These are phyloP conservation scores for Phytophthora pisi DNA, from an alignment of 352 stramenopile genomes.

Conservation along the genomic window DNA sequence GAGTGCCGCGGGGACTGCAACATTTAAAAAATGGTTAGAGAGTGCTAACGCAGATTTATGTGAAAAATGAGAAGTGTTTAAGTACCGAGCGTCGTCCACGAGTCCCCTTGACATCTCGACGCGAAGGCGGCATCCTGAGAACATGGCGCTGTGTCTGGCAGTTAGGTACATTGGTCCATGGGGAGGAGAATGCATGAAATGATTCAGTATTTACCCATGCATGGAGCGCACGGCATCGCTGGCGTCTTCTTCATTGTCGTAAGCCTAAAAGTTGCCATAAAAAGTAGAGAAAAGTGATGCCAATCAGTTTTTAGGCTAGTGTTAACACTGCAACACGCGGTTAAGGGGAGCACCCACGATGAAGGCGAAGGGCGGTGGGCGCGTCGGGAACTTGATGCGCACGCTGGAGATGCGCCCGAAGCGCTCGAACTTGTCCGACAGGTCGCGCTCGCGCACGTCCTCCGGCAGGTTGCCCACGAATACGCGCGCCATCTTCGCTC, in stretches of 20 bases:
- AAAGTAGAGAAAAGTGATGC: constrained; percentile 1
- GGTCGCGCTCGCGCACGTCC: constrained; percentile 57
- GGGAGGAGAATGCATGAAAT: not conserved
- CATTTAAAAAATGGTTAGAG: constrained; percentile 3
- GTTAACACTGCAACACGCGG: not conserved
- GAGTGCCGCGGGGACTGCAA: constrained; percentile 47
- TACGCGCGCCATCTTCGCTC: constrained; percentile 41
- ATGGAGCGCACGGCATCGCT: constrained; percentile 62
- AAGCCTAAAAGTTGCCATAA: constrained; percentile 44
- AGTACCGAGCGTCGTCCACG: constrained; percentile 24
- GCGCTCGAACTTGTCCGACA: constrained; percentile 60
- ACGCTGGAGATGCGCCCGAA: constrained; percentile 53
- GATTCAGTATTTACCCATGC: constrained; percentile 45
- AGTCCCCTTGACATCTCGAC: constrained; percentile 58
- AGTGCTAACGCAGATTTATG: constrained; percentile 1
- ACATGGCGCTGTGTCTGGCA: constrained; percentile 18
- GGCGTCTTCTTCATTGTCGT: constrained; percentile 59
- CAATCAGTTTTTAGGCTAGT: not conserved
- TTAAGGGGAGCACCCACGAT: constrained; percentile 44
- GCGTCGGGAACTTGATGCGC: constrained; percentile 60
- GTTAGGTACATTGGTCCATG: not conserved
- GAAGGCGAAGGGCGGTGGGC: constrained; percentile 57
- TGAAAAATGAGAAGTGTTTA: not conserved
- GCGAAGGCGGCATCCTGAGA: constrained; percentile 46
- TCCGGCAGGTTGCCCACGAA: constrained; percentile 72